Evolutionary conservation across 306 rosid species (phyloP), one percentile per base, ranked within the genome.

Genomic region (Clitoria ternatea): DNA sequence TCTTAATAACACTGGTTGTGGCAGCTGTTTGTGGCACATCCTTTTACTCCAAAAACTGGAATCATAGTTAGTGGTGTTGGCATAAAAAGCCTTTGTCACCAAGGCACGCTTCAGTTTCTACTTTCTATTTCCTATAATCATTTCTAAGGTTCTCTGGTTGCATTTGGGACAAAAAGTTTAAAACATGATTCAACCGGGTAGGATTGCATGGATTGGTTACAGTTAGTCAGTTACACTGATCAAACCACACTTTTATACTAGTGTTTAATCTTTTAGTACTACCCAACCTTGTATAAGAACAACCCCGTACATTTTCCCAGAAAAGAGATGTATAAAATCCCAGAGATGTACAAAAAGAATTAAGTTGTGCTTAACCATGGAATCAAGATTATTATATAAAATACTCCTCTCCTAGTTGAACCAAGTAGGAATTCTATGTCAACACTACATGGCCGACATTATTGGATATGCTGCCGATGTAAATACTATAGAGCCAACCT

Each of bases 151-250:
- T 22, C 26, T 11, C 53, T 23, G 42, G 69, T 76, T 36, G 69
- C 62, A 33, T 49, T 67, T 67, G 53, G 80, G 54, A 47, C 57
- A 37, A 45, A 68, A 36, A 8, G 24, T 19, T 14, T 6, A 69
- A 69, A 69, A 44, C 52, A 73, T 49, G 54, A 73, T 17, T 24
- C 20, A 1, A 48, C 6, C 6, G 4, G 50, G n/a, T 3, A 11
- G 23, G 35, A 18, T 33, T 15, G 5, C 40, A 7, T 20, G 59
- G 59, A 72, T 19, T 6, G 19, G 48, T 15, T 23, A 49, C 39
- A 47, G n/a, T n/a, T n/a, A n/a, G n/a, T n/a, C n/a, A 29, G 48
- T 15, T 23, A 49, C 39, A 47, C 36, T 64, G 57, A 61, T 53
- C 49, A 50, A 48, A 49, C 56, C 29, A 18, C 75, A 17, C 7